Percentiles rank a stretch among this genome's conserved stretches.
Evolutionary conservation across 2,329 filamentous ascomycete species (phyloP).

Genomic region (Botrytis fabae): DNA sequence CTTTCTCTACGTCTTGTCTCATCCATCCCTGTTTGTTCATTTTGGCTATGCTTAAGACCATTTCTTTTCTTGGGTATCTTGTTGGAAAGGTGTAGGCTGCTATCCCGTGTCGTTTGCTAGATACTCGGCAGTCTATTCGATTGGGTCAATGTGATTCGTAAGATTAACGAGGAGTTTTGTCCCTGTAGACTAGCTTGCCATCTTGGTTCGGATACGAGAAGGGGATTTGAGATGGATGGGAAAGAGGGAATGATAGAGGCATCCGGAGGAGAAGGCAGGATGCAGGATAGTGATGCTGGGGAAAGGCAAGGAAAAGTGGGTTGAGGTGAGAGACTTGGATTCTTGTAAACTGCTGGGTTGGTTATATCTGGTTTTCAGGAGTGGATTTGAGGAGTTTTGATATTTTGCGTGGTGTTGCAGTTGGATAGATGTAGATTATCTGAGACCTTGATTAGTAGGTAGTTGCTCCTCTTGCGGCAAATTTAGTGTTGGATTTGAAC

Average conservation of each 20-base stretch:
- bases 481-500: not conserved
- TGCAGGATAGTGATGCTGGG: not conserved
- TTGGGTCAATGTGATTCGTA: not conserved
- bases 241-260: not conserved
- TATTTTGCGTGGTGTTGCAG: not conserved
- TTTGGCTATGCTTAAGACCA: not conserved
- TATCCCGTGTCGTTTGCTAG: not conserved
- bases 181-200: not conserved
- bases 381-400: not conserved
- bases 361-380: not conserved
- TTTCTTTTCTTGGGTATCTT: not conserved
- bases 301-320: not conserved
- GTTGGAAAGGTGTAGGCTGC: not conserved
- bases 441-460: not conserved
- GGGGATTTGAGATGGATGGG: not conserved
- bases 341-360: fast-evolving
- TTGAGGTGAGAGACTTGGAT: not conserved
- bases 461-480: fast-evolving
- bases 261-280: too few species aligned
- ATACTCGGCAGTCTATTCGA: not conserved
- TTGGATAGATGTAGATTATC: too few species aligned
- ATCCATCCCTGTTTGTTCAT: not conserved
- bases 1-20: not conserved
- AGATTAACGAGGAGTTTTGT: not conserved
- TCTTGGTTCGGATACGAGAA: fast-evolving